Evolutionary conservation across 1,139 yeast species (phyloP).

Genomic region (Yamadazyma buinensis): DNA sequence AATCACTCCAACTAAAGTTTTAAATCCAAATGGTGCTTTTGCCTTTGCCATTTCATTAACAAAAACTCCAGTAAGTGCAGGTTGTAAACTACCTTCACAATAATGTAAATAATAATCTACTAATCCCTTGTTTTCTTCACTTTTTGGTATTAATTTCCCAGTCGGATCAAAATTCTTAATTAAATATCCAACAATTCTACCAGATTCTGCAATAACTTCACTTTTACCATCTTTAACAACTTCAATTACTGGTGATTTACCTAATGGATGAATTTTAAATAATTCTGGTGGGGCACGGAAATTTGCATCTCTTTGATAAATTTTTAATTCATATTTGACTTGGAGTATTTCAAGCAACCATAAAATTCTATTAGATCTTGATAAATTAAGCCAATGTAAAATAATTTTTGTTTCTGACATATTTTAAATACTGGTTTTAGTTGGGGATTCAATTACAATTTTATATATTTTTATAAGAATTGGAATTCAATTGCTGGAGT

Average conservation of each 20-base stretch:
- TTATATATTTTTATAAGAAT: too few relatives aligned
- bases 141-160: constrained; percentile 22
- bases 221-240: constrained; percentile 20
- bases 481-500: too few relatives aligned
- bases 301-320: constrained; percentile 23
- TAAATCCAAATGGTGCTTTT: constrained; percentile 29
- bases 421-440: too few relatives aligned
- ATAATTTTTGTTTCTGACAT: constrained; percentile 10
- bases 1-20: constrained; percentile 22
- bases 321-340: constrained; percentile 32
- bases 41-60: constrained; percentile 23
- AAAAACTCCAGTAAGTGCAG: constrained; percentile 28
- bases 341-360: constrained; percentile 39
- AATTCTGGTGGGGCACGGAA: constrained; percentile 37
- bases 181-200: constrained; percentile 32
- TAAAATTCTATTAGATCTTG: constrained; percentile 37
- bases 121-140: constrained; percentile 22
- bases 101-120: constrained; percentile 37
- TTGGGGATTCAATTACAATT: neutral
- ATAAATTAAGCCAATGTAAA: constrained; percentile 24
- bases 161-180: constrained; percentile 26
- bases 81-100: constrained; percentile 39
- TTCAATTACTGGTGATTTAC: constrained; percentile 41
- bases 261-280: constrained; percentile 34
- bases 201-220: constrained; percentile 34